Conservation (phyloP, 2,329 filamentous ascomycete species). For the Fonsecaea pugnacius region DNA sequence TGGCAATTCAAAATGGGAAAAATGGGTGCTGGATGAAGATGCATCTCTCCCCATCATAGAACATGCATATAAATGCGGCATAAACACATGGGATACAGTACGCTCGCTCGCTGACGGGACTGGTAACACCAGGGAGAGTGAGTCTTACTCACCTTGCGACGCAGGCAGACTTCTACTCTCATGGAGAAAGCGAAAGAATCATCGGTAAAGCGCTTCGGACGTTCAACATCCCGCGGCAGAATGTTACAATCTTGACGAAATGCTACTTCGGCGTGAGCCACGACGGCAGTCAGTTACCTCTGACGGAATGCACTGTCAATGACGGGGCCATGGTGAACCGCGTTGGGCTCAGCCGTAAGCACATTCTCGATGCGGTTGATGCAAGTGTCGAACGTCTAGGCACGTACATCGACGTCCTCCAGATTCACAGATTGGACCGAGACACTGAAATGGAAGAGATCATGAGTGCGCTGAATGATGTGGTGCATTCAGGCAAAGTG, state of each 20-base stretch:
- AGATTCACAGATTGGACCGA: slow-evolving; percentile 53
- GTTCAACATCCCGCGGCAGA: slow-evolving; percentile 60
- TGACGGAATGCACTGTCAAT: slow-evolving; percentile 52
- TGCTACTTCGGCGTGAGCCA: slow-evolving; percentile 41
- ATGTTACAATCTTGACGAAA: slow-evolving; percentile 63
- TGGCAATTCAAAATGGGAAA: slow-evolving; percentile 39
- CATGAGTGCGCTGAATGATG: slow-evolving; percentile 43
- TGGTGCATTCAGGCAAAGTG: slow-evolving; percentile 2
- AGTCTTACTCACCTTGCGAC: too few relatives aligned
- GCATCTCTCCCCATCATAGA: slow-evolving; percentile 31
- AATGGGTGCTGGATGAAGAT: slow-evolving; percentile 34
- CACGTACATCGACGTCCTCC: slow-evolving; percentile 51
- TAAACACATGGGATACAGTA: slow-evolving; percentile 41
- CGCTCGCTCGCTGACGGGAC: not conserved
- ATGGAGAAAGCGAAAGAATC: slow-evolving; percentile 67
- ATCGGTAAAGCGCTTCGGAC: slow-evolving; percentile 68
- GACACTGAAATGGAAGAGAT: slow-evolving; percentile 55
- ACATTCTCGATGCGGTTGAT: slow-evolving; percentile 69
- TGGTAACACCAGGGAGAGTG: too few relatives aligned
- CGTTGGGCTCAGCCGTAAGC: slow-evolving; percentile 62
- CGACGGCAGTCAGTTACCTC: slow-evolving; percentile 33
- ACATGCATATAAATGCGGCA: slow-evolving; percentile 33
- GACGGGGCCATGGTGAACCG: slow-evolving; percentile 33
- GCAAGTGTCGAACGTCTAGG: slow-evolving; percentile 57
- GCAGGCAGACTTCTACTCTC: slow-evolving; percentile 42